Base-by-base conservation (phyloP, 306 rosid genomes). In the Glycine soja region DNA sequence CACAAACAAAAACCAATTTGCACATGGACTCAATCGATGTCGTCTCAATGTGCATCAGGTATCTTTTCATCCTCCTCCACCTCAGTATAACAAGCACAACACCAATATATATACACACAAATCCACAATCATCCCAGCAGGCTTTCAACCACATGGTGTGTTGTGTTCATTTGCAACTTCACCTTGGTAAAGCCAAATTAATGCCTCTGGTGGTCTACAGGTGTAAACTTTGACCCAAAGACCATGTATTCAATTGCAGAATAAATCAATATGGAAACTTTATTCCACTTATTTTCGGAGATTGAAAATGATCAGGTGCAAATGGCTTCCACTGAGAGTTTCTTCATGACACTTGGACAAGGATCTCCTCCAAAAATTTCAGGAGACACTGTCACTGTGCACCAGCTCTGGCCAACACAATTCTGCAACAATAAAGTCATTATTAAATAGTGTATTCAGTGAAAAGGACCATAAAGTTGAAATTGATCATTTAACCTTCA, bases 281-380 rank as follows among this genome's bases (percentile, higher is more conserved):
- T 78, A 45, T 79, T 86, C 34, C 65, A 48, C 77, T 84, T 77
- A 71, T 74, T 86, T 42, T 51, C 79, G 14, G 76, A 72, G 82
- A 30, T 74, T 76, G 79, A 66, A 78, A 79, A 81, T 83, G 63
- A 77, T 92, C 88, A 96, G 89, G 90, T 90, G 92, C 99, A 96
- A 56, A 96, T 78, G 68, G 93, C 97, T 19, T 96, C 97, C 70
- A 93, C 98, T 1, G 98, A 82, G 76, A 95, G 99, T 72, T 90
- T 93, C 91, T 95, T 95, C 96, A 93, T 95, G 46, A 95, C 92
- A 70, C 78, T 88, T 34, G 97, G 97, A 81, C 99, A 95, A 57
- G 99, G 98, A 89, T 93, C 99, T 51, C 99, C 99, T 81, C 99
- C 99, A 53, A 96, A 96, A 52, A 82, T 84, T 70, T 90, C 97